Evolutionary conservation across 2,329 filamentous ascomycete genomes (phyloP), one percentile per base, ranked within the genome.

Genomic region (Ophiognomonia clavigignenti-juglandacearum): DNA sequence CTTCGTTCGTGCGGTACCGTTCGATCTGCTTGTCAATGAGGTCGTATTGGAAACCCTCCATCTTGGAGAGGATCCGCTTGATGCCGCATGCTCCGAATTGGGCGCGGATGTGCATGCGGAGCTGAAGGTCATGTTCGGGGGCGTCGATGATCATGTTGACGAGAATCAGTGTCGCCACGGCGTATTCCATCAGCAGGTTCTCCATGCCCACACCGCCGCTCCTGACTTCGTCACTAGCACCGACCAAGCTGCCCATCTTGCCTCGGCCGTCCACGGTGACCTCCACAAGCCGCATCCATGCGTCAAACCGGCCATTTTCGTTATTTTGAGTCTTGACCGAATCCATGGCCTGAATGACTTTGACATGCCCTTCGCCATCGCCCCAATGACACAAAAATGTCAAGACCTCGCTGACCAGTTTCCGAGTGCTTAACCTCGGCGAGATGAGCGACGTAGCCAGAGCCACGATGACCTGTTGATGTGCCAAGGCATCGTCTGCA

Each of bases 161-260:
- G 61, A 98, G 77, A 63, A 97, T 90, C 60, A 98, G 79, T 2
- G 91, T 95, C 27, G 92, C 88, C 40, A 97, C 88, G 32, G 91
- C 92, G 62, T 98, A 98, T 76, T 98, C 93, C 93, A 98, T 97
- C 45, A 98, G 78, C 60, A 96, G 74, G 67, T 97, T 97, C 77
- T 98, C 93, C 85, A 97, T 96, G 64, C 93, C 93, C 61, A 96
- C 95, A 54, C 93, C 93, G 55, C 93, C 93, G 59, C 88, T 96
- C 57, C 93, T 86, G 50, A 96, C 85, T 70, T 98, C 93, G 60
- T 97, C 93, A 61, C 90, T 96, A 26, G 93, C 93, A 55, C 93
- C 93, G 23, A 98, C 93, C 58, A 97, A 74, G 70, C 91, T 96
- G 59, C 93, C 93, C 90, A 98, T 96, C 77, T 97, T 98, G 59